Percentiles rank a stretch among this genome's conserved stretches.
These are phyloP conservation scores for Diplogelasinospora grovesii DNA, from an alignment of 495 filamentous ascomycete genomes.

Conservation along the genomic window DNA sequence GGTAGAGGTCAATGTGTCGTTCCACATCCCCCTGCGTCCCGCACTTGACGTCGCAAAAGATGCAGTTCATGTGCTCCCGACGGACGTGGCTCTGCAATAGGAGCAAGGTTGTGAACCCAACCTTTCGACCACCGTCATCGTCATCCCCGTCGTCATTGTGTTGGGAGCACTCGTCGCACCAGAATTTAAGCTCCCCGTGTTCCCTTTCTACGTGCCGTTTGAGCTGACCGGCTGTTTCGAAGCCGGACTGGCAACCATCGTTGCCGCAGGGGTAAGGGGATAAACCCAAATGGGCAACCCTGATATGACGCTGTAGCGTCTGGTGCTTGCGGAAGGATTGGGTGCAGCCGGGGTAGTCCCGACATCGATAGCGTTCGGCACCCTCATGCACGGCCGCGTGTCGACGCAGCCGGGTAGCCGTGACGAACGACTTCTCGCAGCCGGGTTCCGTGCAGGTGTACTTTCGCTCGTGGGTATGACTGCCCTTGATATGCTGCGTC, in stretches of 20 bases:
- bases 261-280: constrained; percentile 62
- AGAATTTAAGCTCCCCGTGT: constrained; percentile 63
- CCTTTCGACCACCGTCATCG: constrained; percentile 20
- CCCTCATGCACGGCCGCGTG: constrained; percentile 64
- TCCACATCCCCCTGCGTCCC: constrained; percentile 54
- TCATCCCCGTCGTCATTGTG: constrained; percentile 15
- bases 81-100: constrained; percentile 66
- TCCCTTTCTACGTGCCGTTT: constrained; percentile 61
- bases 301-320: constrained; percentile 78
- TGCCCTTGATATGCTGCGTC: constrained; percentile 71
- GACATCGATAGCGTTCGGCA: constrained; percentile 62
- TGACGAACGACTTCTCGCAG: constrained; percentile 77
- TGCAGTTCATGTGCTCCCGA: constrained; percentile 64
- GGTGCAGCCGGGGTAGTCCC: constrained; percentile 64
- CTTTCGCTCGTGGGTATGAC: constrained; percentile 64
- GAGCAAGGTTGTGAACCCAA: constrained; percentile 64
- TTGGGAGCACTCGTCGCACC: constrained; percentile 59
- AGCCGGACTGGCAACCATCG: constrained; percentile 62
- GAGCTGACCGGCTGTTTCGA: constrained; percentile 62
- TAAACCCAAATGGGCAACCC: constrained; percentile 59
- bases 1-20: constrained; percentile 62
- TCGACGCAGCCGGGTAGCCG: constrained; percentile 61
- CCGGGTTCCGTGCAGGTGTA: constrained; percentile 62
- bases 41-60: constrained; percentile 61
- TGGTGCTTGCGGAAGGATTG: constrained; percentile 82